Percentiles rank a stretch among this genome's conserved stretches.
Evolutionary conservation across 163 green algal species (phyloP).

Genomic region (Dunaliella salina): DNA sequence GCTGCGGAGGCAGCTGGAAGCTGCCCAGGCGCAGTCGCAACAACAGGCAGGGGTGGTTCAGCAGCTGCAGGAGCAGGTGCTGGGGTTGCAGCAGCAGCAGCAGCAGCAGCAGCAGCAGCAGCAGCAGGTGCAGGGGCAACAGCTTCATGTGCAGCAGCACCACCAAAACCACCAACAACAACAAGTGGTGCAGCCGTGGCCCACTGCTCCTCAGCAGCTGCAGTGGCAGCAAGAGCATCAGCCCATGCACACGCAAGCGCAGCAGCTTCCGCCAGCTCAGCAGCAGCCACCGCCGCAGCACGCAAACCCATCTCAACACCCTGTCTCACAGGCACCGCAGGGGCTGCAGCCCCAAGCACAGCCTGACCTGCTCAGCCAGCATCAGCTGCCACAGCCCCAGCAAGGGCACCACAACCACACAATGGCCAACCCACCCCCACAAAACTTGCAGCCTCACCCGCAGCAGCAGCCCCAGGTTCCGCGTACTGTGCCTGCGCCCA

Average conservation of each 20-base stretch:
- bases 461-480: no score
- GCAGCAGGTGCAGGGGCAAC: neutral
- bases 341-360: neutral
- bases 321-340: neutral
- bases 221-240: neutral
- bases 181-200: neutral
- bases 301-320: neutral
- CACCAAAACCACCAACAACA: neutral
- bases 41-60: neutral
- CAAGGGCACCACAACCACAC: no score
- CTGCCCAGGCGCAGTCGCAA: neutral
- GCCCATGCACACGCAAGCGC: neutral
- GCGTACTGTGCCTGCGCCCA: no score
- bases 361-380: no score
- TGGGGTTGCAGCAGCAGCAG: neutral
- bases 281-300: neutral
- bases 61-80: neutral
- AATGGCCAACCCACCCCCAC: no score
- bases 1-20: neutral
- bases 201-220: neutral
- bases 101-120: neutral
- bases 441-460: no score
- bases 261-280: neutral
- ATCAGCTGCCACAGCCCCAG: no score
- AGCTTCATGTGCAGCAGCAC: neutral